Evolutionary conservation across 1,139 yeast species (phyloP).

Genomic region (Pichia sp.): DNA sequence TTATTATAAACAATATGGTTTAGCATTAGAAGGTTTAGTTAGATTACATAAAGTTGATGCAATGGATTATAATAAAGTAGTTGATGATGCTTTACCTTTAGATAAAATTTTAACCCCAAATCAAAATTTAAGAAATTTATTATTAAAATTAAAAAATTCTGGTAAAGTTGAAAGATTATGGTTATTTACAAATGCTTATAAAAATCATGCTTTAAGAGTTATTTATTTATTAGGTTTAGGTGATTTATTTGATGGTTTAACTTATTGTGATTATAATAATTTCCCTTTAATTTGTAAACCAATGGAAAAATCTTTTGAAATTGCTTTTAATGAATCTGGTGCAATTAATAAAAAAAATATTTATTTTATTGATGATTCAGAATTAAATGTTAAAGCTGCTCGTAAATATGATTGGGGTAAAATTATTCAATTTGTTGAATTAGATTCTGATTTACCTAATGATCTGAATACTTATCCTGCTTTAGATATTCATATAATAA

Average conservation of each 20-base stretch:
- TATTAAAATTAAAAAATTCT: constrained; percentile 38
- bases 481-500: constrained; percentile 38
- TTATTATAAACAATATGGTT: constrained; percentile 82
- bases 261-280: constrained; percentile 74
- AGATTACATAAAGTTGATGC: constrained; percentile 81
- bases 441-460: constrained; percentile 35
- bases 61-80: constrained; percentile 76
- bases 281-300: constrained; percentile 82
- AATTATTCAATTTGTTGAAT: constrained; percentile 55
- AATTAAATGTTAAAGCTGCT: constrained; percentile 56
- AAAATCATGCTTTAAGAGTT: constrained; percentile 78
- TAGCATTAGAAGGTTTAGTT: constrained; percentile 89
- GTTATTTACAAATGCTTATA: constrained; percentile 93
- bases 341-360: constrained; percentile 42
- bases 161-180: constrained; percentile 57
- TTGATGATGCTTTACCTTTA: constrained; percentile 88
- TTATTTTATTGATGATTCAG: constrained; percentile 81
- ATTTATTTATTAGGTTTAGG: constrained; percentile 76
- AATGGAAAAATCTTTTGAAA: constrained; percentile 51
- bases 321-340: constrained; percentile 60
- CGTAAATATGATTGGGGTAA: constrained; percentile 44
- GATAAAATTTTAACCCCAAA: constrained; percentile 67
- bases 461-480: constrained; percentile 35
- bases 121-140: constrained; percentile 43
- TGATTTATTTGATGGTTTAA: constrained; percentile 87